Evolutionary conservation across 1,284 basidiomycete species (phyloP).

Genomic region (Melampsora larici-populina): DNA sequence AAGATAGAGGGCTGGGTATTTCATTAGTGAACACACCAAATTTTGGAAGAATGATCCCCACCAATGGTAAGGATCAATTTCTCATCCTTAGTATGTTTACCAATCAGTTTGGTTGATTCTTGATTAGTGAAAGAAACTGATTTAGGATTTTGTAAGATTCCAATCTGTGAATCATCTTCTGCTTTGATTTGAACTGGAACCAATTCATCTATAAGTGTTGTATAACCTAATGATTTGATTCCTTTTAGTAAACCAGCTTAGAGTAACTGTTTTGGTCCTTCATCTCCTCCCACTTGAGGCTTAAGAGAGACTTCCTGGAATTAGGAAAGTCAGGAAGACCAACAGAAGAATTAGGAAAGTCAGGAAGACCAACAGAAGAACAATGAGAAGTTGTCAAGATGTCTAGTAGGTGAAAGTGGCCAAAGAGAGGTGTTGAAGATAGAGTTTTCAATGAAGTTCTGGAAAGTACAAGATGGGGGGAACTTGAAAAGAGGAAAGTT

Average conservation of each 20-base stretch:
- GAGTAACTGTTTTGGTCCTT: conserved; percentile 80
- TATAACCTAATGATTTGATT: conserved; percentile 71
- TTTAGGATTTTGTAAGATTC: conserved; percentile 80
- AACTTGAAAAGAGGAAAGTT: too few species aligned
- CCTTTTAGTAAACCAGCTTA: conserved; percentile 76
- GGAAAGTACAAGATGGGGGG: too few species aligned
- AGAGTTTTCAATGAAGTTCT: too few species aligned
- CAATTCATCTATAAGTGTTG: conserved; percentile 80
- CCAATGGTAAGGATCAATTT: conserved; percentile 87
- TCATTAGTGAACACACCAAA: too few species aligned
- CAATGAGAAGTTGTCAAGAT: too few species aligned
- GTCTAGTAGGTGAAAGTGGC: too few species aligned
- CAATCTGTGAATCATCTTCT: conserved; percentile 71
- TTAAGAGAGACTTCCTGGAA: too few species aligned
- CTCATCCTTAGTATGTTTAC: conserved; percentile 70
- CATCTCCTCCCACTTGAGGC: conserved; percentile 81
- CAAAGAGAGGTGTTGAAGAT: too few species aligned
- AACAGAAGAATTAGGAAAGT: too few species aligned
- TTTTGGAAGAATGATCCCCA: conserved; percentile 90
- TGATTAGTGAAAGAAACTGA: conserved; percentile 76
- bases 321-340: too few species aligned
- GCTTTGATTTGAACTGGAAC: conserved; percentile 60
- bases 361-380: too few species aligned
- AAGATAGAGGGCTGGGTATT: too few species aligned
- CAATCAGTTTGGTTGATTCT: conserved; percentile 71